Evolutionary conservation across 2,329 filamentous ascomycete species (phyloP).

Genomic region (Amesomyces nigricolor): DNA sequence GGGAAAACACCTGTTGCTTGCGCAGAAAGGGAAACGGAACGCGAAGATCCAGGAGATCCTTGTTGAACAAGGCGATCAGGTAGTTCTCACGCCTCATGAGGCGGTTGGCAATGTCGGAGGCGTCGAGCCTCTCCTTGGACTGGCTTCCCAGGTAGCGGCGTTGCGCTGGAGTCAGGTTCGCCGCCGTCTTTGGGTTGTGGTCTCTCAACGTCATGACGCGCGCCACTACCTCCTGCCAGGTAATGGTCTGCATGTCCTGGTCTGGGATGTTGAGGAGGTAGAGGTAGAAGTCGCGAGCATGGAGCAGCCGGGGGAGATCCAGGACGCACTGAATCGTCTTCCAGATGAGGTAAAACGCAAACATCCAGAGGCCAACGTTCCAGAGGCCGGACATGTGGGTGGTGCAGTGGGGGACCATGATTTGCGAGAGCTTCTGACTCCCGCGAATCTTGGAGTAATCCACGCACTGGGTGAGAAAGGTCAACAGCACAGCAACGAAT

Average conservation of each 20-base stretch:
- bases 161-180: constrained; percentile 46
- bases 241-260: constrained; percentile 86
- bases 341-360: constrained; percentile 79
- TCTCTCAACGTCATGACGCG: constrained; percentile 80
- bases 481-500: constrained; percentile 77
- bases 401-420: constrained; percentile 69
- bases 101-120: constrained; percentile 93
- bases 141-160: constrained; percentile 67
- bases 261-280: constrained; percentile 75
- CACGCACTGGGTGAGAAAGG: constrained; percentile 79
- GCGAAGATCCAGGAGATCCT: constrained; percentile 84
- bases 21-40: constrained; percentile 79
- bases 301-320: constrained; percentile 65
- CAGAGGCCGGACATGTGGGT: constrained; percentile 66
- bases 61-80: constrained; percentile 94
- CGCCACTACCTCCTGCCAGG: constrained; percentile 86
- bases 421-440: constrained; percentile 50
- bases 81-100: constrained; percentile 97
- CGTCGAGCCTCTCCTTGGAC: constrained; percentile 90
- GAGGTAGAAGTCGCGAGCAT: constrained; percentile 81
- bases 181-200: constrained; percentile 74
- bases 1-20: constrained; percentile 76
- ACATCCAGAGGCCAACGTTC: constrained; percentile 76
- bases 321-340: constrained; percentile 69
- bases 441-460: constrained; percentile 71